phyloP scores from a whole-genome alignment of 345 rosid genomes.

The Psidium guajava region DNA sequence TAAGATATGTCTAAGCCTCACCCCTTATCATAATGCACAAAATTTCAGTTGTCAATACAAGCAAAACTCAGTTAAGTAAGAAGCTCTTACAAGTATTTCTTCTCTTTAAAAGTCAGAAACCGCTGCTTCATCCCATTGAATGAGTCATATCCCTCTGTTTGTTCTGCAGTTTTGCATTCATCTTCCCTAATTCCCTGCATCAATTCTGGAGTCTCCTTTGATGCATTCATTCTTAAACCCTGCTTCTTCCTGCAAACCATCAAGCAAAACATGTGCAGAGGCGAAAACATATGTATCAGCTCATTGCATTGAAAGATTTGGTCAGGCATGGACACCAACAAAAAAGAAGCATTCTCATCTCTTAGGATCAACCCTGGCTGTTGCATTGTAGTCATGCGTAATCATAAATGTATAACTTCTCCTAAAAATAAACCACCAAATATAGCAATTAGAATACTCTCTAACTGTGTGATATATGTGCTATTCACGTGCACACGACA shows the following conservation, averaged over 20 bases:
- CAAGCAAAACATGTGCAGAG: not conserved
- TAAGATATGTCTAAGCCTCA: not conserved
- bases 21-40: not conserved
- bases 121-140: slow-evolving; percentile 55
- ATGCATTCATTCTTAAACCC: slow-evolving; percentile 22
- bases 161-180: slow-evolving; percentile 13
- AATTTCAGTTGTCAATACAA: slow-evolving; percentile 1
- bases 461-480: not conserved
- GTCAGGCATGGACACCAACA: not conserved
- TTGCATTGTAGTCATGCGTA: slow-evolving; percentile 16
- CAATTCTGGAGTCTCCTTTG: slow-evolving; percentile 22
- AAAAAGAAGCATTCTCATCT: slow-evolving; percentile 20
- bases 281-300: not conserved
- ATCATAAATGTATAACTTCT: slow-evolving; percentile 17
- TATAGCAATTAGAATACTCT: slow-evolving; percentile 1
- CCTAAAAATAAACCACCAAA: slow-evolving; percentile 19
- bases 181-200: slow-evolving; percentile 20
- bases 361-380: slow-evolving; percentile 19
- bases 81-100: slow-evolving; percentile 54
- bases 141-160: slow-evolving; percentile 22
- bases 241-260: slow-evolving; percentile 24
- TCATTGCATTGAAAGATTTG: not conserved
- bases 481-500: not conserved
- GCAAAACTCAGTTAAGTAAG: not conserved
- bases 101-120: slow-evolving; percentile 59